These are phyloP conservation scores for Microcyclospora tardicrescens DNA, from an alignment of 2,329 filamentous ascomycete species.

Conservation along the genomic window DNA sequence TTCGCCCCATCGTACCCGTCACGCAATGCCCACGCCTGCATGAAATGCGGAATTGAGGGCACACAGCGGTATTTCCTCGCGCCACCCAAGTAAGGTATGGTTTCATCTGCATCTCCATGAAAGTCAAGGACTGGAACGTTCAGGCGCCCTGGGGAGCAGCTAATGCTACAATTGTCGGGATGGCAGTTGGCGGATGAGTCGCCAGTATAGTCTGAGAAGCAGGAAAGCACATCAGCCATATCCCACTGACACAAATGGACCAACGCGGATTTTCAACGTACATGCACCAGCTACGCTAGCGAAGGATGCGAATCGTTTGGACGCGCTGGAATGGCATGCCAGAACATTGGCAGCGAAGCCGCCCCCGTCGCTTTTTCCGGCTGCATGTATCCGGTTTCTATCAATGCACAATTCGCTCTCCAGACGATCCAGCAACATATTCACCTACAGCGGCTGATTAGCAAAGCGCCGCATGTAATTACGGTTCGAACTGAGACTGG, in stretches of 20 bases:
- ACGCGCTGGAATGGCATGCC: conserved; percentile 32
- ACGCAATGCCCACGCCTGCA: conserved; percentile 24
- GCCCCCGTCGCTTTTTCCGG: conserved; percentile 43
- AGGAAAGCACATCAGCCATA: not conserved
- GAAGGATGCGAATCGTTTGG: conserved; percentile 36
- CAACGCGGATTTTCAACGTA: conserved; percentile 1
- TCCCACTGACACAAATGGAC: not conserved
- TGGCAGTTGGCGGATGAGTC: conserved; percentile 7
- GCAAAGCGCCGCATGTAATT: too few species aligned
- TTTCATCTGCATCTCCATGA: conserved; percentile 29
- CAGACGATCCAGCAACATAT: too few species aligned
- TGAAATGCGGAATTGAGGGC: conserved; percentile 19
- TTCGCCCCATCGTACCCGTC: conserved; percentile 18
- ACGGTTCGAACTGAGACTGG: too few species aligned
- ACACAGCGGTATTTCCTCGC: conserved; percentile 13
- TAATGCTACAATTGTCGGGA: conserved; percentile 8
- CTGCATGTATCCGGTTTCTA: conserved; percentile 29
- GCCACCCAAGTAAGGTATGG: conserved; percentile 30
- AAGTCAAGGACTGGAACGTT: conserved; percentile 29
- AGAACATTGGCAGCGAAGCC: conserved; percentile 33
- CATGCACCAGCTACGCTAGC: conserved; percentile 35
- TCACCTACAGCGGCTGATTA: too few species aligned
- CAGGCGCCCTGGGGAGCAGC: conserved; percentile 13
- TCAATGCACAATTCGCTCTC: conserved; percentile 31
- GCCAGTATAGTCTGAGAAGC: conserved; percentile 3